These are phyloP conservation scores for Xylaria flabelliformis DNA, from an alignment of 495 filamentous ascomycete genomes.

Conservation along the genomic window DNA sequence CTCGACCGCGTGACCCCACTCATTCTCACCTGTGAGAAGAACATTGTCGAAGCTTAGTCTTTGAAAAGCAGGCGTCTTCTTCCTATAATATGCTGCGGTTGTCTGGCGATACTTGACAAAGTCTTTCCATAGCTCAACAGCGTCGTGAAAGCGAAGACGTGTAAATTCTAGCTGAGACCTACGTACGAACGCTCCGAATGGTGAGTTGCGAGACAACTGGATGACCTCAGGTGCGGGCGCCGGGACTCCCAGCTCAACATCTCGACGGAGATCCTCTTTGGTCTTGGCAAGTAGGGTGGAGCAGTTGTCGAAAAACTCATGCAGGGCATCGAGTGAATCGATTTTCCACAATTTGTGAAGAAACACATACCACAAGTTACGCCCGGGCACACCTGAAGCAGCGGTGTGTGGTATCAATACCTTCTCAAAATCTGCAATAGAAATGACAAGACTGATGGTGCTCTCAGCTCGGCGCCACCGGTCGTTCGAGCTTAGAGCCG, in stretches of 20 bases:
- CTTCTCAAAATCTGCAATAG: slow-evolving; percentile 71
- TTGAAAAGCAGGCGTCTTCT: slow-evolving; percentile 66
- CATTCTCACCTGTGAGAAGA: slow-evolving; percentile 55
- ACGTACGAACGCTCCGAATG: slow-evolving; percentile 84
- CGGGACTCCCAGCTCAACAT: slow-evolving; percentile 48
- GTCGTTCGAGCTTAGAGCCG: slow-evolving; percentile 31
- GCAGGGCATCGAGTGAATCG: slow-evolving; percentile 77
- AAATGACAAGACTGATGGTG: slow-evolving; percentile 59
- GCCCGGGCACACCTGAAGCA: slow-evolving; percentile 75
- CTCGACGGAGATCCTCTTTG: slow-evolving; percentile 59
- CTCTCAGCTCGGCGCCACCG: slow-evolving; percentile 49
- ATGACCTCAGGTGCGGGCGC: slow-evolving; percentile 50
- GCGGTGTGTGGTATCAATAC: slow-evolving; percentile 61
- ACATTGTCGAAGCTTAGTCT: slow-evolving; percentile 74
- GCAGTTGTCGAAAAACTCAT: slow-evolving; percentile 70
- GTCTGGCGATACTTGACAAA: slow-evolving; percentile 81
- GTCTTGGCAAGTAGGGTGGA: slow-evolving; percentile 65
- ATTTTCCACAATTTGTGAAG: slow-evolving; percentile 85
- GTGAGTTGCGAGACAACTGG: slow-evolving; percentile 69
- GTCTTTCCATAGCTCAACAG: slow-evolving; percentile 74
- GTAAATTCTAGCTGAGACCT: slow-evolving; percentile 79
- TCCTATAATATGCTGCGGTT: slow-evolving; percentile 72
- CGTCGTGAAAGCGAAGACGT: slow-evolving; percentile 77
- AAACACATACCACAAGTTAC: slow-evolving; percentile 83
- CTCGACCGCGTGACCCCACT: slow-evolving; percentile 54